These are phyloP conservation scores for Pythium pyrilobum DNA, from an alignment of 352 stramenopile species.

Conservation along the genomic window DNA sequence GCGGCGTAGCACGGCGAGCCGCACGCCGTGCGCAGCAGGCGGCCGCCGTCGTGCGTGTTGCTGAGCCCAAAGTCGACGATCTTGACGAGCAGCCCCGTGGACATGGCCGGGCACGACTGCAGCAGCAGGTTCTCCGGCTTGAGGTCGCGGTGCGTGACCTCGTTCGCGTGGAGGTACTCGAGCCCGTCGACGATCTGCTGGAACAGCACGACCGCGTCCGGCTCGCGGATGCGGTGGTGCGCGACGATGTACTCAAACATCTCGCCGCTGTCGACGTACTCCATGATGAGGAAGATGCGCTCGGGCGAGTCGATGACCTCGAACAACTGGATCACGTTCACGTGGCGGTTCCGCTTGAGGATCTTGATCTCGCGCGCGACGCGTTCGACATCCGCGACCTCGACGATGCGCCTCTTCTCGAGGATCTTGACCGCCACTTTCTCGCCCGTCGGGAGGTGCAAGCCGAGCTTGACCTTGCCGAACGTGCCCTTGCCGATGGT, in stretches of 20 bases:
- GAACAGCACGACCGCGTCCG: slow-evolving; percentile 79
- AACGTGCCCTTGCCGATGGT: slow-evolving; percentile 93
- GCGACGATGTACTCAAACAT: slow-evolving; percentile 96
- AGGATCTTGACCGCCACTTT: slow-evolving; percentile 92
- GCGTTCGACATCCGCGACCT: slow-evolving; percentile 83
- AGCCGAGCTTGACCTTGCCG: slow-evolving; percentile 88
- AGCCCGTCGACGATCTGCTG: slow-evolving; percentile 89
- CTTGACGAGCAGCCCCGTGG: slow-evolving; percentile 59
- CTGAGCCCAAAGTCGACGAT: slow-evolving; percentile 93
- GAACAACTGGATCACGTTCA: slow-evolving; percentile 90
- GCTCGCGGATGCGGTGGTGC: slow-evolving; percentile 79
- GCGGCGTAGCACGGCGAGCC: slow-evolving; percentile 91
- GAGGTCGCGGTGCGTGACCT: slow-evolving; percentile 88
- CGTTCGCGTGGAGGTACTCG: slow-evolving; percentile 87
- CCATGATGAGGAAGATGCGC: slow-evolving; percentile 92
- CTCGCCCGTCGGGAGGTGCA: slow-evolving; percentile 87
- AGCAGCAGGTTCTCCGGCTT: slow-evolving; percentile 92
- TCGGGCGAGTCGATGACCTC: slow-evolving; percentile 85
- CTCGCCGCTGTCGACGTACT: slow-evolving; percentile 87
- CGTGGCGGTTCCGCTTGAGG: slow-evolving; percentile 87
- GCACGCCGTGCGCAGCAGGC: slow-evolving; percentile 86
- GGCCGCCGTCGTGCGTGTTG: slow-evolving; percentile 82
- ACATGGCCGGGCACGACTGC: slow-evolving; percentile 36
- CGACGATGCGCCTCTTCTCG: slow-evolving; percentile 89
- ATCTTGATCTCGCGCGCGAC: slow-evolving; percentile 94